Base-by-base conservation (phyloP, 2,329 filamentous ascomycete genomes). In the Chrysosphaeria jannelii region DNA sequence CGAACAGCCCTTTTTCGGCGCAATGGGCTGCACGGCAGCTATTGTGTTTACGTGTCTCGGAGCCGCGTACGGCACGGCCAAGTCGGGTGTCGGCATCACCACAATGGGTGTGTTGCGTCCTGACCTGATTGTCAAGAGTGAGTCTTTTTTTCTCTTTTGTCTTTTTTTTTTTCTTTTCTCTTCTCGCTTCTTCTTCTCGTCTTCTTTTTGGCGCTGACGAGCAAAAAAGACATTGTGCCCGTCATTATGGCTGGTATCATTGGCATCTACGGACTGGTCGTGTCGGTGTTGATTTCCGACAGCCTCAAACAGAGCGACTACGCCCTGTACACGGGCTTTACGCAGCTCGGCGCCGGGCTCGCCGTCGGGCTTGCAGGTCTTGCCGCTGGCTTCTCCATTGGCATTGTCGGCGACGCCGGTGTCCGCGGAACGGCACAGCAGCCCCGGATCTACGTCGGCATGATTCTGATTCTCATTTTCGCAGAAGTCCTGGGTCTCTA, bases 171-270 rank as follows among this genome's bases (percentile, higher is more conserved):
- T n/a, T 7, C 7, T n/a, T 10, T 12, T 3, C 5, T 10, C 8
- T 12, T 17, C 14, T 23, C 4, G 4, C 3, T n/a, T 17, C 2
- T 9, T 19, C 15, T 17, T 8, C 7, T 19, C 10, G 6, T 9
- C 9, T 21, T 12, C 9, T 22, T 13, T n/a, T 8, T 26, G n/a
- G 23, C 23, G 12, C 9, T 10, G 5, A 4, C n/a, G 4, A 35
- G n/a, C n/a, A n/a, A n/a, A n/a, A n/a, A n/a, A 93, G 81, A 91
- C 62, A 91, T 93, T 48, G 81, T 93, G 34, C 85, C 85, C 46
- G 85, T 93, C 51, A 90, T 97, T 67, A 97, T 97, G 85, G 85
- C 85, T 59, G 85, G 85, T 93, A 97, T 97, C 51, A 93, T 97
- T 52, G 85, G 76, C 71, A 93, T 97, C 49, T 97, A 85, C 54